Percentiles rank a stretch among this genome's conserved stretches.
Conservation (phyloP, 192 early-diverging fungal genomes). For the Linnemannia hyalina region DNA sequence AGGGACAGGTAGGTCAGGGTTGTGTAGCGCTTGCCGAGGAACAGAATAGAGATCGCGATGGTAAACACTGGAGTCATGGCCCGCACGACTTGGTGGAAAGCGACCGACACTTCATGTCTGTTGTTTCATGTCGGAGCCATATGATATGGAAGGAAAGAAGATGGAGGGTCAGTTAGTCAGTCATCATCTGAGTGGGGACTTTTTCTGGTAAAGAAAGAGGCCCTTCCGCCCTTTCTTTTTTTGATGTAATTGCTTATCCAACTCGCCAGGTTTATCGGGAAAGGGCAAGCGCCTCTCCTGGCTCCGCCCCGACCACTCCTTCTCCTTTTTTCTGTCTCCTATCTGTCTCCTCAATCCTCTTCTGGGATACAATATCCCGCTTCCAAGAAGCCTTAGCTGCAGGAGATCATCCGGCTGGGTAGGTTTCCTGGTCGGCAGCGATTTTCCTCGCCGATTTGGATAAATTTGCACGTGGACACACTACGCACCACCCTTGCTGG, state of each 20-base stretch:
- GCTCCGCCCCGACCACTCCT: not conserved
- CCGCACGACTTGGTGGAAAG: slow-evolving; percentile 87
- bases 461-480: not conserved
- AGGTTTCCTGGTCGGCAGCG: not conserved
- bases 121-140: not conserved
- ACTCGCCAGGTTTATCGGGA: not conserved
- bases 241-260: not conserved
- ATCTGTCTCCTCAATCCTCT: not conserved
- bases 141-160: not conserved
- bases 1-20: slow-evolving; percentile 71
- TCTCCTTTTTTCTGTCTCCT: slow-evolving; percentile 7
- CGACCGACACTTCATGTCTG: slow-evolving; percentile 50
- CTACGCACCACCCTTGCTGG: not conserved
- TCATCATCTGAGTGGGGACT: not conserved
- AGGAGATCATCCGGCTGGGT: not conserved
- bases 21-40: slow-evolving; percentile 69
- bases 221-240: not conserved
- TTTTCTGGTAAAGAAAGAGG: not conserved
- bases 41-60: slow-evolving; percentile 71
- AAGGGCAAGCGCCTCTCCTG: not conserved
- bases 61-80: slow-evolving; percentile 90
- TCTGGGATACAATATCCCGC: not conserved
- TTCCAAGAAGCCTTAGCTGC: not conserved
- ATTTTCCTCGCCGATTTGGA: not conserved
- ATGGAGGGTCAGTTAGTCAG: not conserved